These are phyloP conservation scores for Heterococcus sp. DNA, from an alignment of 108 stramenopile species.

Conservation along the genomic window DNA sequence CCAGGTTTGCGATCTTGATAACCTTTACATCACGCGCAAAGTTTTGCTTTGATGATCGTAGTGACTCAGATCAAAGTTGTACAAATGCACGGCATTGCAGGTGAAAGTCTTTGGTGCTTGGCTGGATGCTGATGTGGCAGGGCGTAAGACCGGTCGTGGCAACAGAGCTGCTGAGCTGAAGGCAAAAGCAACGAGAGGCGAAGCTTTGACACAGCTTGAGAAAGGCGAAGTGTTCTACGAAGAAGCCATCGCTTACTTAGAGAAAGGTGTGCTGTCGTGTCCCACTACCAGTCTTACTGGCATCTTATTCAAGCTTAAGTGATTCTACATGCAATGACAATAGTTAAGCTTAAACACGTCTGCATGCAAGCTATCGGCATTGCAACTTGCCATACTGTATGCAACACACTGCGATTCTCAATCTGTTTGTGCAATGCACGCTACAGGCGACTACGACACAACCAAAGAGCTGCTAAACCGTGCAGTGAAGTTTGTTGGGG, in stretches of 20 bases:
- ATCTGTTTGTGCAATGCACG: too few relatives aligned
- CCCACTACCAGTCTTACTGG: too few relatives aligned
- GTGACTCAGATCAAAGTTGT: not conserved
- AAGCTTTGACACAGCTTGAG: conserved; percentile 11
- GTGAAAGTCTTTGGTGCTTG: conserved; percentile 38
- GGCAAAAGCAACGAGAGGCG: conserved; percentile 3
- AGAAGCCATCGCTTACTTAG: conserved; percentile 19
- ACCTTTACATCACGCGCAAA: not conserved
- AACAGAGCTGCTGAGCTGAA: conserved; percentile 26
- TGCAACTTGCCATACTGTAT: too few relatives aligned
- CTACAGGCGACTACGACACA: conserved; percentile 33
- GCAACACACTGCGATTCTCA: too few relatives aligned
- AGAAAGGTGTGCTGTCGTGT: too few relatives aligned
- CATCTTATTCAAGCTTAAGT: too few relatives aligned
- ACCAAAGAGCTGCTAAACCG: conserved; percentile 16
- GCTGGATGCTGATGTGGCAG: conserved; percentile 37
- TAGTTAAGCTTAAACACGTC: too few relatives aligned
- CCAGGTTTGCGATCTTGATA: not conserved
- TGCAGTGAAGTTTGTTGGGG: conserved; percentile 29
- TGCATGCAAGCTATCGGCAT: too few relatives aligned
- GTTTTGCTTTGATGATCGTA: not conserved
- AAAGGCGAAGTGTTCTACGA: conserved; percentile 36
- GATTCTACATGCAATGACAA: too few relatives aligned
- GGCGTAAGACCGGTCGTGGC: conserved; percentile 19
- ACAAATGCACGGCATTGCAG: not conserved